Evolutionary conservation across 192 early-diverging fungal species (phyloP), one percentile per base, ranked within the genome.

Genomic region (Phycomyces nitens): DNA sequence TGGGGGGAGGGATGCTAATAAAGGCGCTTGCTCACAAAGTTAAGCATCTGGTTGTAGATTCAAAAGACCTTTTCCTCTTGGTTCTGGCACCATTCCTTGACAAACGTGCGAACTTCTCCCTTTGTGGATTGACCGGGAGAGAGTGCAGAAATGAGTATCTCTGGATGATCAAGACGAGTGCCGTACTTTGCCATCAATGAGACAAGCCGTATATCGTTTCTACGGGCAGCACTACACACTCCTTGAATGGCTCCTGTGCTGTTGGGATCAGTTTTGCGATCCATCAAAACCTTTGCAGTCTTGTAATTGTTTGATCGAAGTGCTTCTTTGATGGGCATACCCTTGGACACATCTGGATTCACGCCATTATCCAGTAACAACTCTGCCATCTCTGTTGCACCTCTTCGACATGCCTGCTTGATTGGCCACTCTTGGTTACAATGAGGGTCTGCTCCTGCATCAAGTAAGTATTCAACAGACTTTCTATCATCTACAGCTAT

Each of bases 251-350:
- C 60, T 15, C 47, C 43, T 23, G 18, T 14, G 1, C 42, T 29
- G 39, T 60, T 53, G 10, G 60, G 60, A 58, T 69, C 60, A 41
- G 54, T 54, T 11, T 54, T 54, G 20, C 22, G 5, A 3, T 47
- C 6, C 21, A 69, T 24, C 2, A 69, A 51, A 5, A 52, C 8
- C 7, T 15, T 11, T 12, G 56, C 44, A 0, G 53, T 20, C 8
- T 22, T 7, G 4, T 20, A 18, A 57, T 57, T 52, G 7, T 47
- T 60, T 5, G 16, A 11, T 9, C 14, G 14, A 10, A 69, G 9
- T 5, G 60, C 60, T 24, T 69, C 68, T 9, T 39, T 3, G 8
- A 69, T n/a, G 3, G 55, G 60, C 53, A 57, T 26, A 7, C 68
- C 68, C 14, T 63, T 41, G 18, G 27, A 14, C 7, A 26, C 18